These are phyloP conservation scores for Aspergillus calidoustus DNA, from an alignment of 2,329 filamentous ascomycete species.

Conservation along the genomic window DNA sequence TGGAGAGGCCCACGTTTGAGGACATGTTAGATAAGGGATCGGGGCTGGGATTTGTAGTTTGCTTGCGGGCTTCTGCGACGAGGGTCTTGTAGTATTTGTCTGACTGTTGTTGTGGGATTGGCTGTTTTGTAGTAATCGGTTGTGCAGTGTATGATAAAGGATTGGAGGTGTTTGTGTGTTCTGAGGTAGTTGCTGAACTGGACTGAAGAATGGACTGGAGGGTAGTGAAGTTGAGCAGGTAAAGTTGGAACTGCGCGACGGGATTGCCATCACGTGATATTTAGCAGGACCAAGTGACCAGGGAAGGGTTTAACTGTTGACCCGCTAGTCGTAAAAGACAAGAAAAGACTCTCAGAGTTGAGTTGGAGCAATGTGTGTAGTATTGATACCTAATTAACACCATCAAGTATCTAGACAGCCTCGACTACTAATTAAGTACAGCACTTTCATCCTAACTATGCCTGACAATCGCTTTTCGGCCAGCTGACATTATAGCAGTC, in stretches of 20 bases:
- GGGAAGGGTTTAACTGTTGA: too few species aligned
- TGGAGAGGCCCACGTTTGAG: constrained; percentile 94
- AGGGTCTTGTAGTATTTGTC: neutral
- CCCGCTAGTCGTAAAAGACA: neutral
- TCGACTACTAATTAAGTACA: constrained; percentile 7
- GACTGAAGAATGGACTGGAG: neutral
- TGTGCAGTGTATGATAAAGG: neutral
- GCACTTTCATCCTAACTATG: neutral
- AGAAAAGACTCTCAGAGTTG: neutral
- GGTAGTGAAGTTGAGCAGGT: neutral
- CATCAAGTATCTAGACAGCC: constrained; percentile 2
- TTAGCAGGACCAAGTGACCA: neutral
- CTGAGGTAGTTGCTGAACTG: neutral
- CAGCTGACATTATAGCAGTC: constrained; percentile 24
- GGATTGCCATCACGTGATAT: neutral
- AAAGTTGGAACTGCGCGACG: neutral
- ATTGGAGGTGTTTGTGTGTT: neutral
- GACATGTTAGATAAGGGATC: constrained; percentile 65
- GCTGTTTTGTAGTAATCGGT: neutral
- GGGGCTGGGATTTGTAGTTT: neutral
- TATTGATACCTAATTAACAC: constrained; percentile 8
- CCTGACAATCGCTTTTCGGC: constrained; percentile 20
- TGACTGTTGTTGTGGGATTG: neutral
- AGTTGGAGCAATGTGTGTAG: neutral
- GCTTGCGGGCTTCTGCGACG: constrained; percentile 45